Conservation (phyloP, 768 basidiomycete genomes). For the Boletus rubropictus region DNA sequence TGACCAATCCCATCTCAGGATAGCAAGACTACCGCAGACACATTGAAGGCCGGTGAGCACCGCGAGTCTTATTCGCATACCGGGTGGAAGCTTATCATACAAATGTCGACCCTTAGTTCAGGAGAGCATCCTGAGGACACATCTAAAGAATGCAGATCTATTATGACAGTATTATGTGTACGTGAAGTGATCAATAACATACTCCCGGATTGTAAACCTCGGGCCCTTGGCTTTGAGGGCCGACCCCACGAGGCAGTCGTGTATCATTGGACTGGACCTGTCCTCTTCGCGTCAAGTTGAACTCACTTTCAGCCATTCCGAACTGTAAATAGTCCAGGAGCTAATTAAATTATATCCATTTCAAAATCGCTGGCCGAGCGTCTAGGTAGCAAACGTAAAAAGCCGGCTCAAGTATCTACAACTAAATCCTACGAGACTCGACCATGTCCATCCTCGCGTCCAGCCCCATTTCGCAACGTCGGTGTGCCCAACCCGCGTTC, state of each 20-base stretch:
- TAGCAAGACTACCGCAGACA: slow-evolving; percentile 66
- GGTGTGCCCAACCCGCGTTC: slow-evolving; percentile 66
- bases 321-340: neutral
- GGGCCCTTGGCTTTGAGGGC: neutral
- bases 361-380: neutral
- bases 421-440: neutral
- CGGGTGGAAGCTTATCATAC: slow-evolving; percentile 3
- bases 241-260: neutral
- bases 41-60: slow-evolving; percentile 57
- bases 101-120: slow-evolving; percentile 41
- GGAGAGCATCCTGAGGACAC: slow-evolving; percentile 66
- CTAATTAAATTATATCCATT: neutral
- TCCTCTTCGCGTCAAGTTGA: no score
- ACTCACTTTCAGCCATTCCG: neutral
- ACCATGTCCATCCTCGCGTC: slow-evolving; percentile 22
- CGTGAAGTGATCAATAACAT: slow-evolving; percentile 1
- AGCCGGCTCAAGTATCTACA: neutral
- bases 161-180: slow-evolving; percentile 38
- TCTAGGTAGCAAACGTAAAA: slow-evolving; percentile 5
- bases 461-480: slow-evolving; percentile 46
- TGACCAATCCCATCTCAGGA: slow-evolving; percentile 43
- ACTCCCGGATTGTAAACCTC: neutral
- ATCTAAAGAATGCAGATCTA: slow-evolving; percentile 64
- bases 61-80: neutral
- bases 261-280: neutral